Percentiles rank a stretch among this genome's conserved stretches.
Conservation (phyloP, 2,329 filamentous ascomycete genomes). For the Xylariaceae sp. region DNA sequence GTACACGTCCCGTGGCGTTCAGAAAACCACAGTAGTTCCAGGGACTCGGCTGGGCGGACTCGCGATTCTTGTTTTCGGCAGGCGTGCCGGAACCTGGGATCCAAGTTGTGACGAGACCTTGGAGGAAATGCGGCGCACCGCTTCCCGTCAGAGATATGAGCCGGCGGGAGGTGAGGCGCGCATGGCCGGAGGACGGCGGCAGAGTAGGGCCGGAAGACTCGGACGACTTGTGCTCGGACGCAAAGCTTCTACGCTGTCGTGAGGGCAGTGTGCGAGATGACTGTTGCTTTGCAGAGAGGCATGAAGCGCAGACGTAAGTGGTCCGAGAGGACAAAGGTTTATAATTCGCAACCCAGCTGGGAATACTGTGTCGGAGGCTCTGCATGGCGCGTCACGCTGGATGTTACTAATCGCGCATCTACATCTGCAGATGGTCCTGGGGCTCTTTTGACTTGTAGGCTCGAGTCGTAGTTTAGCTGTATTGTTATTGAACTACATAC, state of each 20-base stretch:
- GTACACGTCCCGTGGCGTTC: slow-evolving; percentile 76
- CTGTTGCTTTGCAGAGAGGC: background rate
- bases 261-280: background rate
- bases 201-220: slow-evolving; percentile 22
- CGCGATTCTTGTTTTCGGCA: background rate
- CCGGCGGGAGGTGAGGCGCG: slow-evolving; percentile 65
- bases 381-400: background rate
- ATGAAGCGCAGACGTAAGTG: background rate
- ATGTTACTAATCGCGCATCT: no score
- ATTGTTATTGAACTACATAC: no score
- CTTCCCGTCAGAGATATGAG: slow-evolving; percentile 75
- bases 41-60: slow-evolving; percentile 20
- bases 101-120: slow-evolving; percentile 79
- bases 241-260: slow-evolving; percentile 14
- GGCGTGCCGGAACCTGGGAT: slow-evolving; percentile 35
- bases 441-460: no score
- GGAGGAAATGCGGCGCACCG: slow-evolving; percentile 79
- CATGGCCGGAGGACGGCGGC: slow-evolving; percentile 44
- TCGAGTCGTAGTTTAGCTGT: no score
- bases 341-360: background rate
- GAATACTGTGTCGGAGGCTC: background rate
- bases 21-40: slow-evolving; percentile 82
- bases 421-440: no score
- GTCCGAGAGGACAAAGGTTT: background rate
- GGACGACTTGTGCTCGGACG: slow-evolving; percentile 6